Percentiles rank a stretch among this genome's conserved stretches.
These are phyloP conservation scores for Triadica sebifera DNA, from an alignment of 345 rosid genomes.

Conservation along the genomic window DNA sequence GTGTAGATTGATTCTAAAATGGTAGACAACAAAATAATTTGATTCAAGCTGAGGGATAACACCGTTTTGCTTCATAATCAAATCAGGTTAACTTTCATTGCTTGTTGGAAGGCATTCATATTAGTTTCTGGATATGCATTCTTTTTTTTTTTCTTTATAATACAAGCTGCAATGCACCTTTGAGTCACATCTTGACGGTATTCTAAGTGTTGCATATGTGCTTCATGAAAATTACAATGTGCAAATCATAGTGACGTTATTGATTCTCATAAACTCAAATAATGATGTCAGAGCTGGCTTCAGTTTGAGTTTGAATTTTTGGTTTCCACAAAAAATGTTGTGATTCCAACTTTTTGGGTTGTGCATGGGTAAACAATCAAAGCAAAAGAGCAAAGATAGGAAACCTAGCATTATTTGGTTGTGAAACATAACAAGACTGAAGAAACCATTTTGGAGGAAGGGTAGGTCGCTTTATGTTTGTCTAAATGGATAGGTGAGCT, in stretches of 20 bases:
- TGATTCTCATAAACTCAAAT: not conserved
- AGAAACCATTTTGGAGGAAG: not conserved
- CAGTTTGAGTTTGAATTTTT: not conserved
- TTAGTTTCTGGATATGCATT: conserved; percentile 1
- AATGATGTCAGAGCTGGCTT: not conserved
- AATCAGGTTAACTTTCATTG: conserved; percentile 5
- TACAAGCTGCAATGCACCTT: not conserved
- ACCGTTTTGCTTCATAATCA: not conserved
- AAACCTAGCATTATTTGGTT: not conserved
- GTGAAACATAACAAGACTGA: not conserved
- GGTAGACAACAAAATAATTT: not conserved
- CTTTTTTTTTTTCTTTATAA: not conserved
- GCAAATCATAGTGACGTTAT: not conserved
- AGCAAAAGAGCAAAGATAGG: not conserved
- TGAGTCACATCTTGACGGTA: not conserved
- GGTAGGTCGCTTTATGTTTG: not conserved
- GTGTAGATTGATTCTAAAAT: not conserved
- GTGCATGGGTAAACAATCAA: not conserved
- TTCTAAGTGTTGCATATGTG: not conserved
- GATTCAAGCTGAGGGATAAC: not conserved
- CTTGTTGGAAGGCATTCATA: not conserved
- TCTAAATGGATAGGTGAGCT: too few relatives aligned
- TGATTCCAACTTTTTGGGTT: not conserved
- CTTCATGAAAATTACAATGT: not conserved
- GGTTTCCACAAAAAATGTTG: too few relatives aligned